phyloP scores from a whole-genome alignment of 805 yeast species.

The Suhomyces sp. region DNA sequence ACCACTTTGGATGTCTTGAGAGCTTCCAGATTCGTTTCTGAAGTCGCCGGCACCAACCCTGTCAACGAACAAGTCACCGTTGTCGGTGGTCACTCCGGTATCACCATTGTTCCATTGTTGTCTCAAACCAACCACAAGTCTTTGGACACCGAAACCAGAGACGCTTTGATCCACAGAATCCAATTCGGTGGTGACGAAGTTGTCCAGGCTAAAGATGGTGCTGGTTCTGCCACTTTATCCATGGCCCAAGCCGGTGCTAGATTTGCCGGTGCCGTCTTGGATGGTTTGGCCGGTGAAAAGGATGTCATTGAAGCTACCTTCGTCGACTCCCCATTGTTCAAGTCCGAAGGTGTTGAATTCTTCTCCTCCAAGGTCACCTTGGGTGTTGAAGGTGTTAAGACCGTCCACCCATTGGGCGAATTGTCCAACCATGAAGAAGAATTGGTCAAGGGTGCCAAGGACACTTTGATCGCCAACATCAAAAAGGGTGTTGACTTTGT shows the following conservation, averaged over 20 bases:
- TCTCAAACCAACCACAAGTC: slow-evolving; percentile 74
- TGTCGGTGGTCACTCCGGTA: slow-evolving; percentile 97
- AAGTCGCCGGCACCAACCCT: slow-evolving; percentile 71
- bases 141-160: slow-evolving; percentile 61
- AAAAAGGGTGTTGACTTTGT: slow-evolving; percentile 91
- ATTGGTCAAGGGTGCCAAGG: slow-evolving; percentile 79
- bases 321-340: slow-evolving; percentile 79
- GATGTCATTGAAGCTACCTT: slow-evolving; percentile 67
- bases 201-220: slow-evolving; percentile 80
- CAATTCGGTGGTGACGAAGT: slow-evolving; percentile 93
- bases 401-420: slow-evolving; percentile 74
- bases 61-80: slow-evolving; percentile 74
- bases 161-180: slow-evolving; percentile 77
- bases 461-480: slow-evolving; percentile 86
- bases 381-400: slow-evolving; percentile 86
- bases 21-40: slow-evolving; percentile 79
- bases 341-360: slow-evolving; percentile 90
- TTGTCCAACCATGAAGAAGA: slow-evolving; percentile 77
- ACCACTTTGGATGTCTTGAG: slow-evolving; percentile 92
- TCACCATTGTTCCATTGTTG: slow-evolving; percentile 89
- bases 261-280: slow-evolving; percentile 62
- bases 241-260: slow-evolving; percentile 88
- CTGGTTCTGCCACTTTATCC: slow-evolving; percentile 80
- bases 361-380: slow-evolving; percentile 93
- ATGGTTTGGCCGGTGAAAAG: slow-evolving; percentile 61